Conservation (phyloP, 768 basidiomycete genomes). For the Russula virescens region DNA sequence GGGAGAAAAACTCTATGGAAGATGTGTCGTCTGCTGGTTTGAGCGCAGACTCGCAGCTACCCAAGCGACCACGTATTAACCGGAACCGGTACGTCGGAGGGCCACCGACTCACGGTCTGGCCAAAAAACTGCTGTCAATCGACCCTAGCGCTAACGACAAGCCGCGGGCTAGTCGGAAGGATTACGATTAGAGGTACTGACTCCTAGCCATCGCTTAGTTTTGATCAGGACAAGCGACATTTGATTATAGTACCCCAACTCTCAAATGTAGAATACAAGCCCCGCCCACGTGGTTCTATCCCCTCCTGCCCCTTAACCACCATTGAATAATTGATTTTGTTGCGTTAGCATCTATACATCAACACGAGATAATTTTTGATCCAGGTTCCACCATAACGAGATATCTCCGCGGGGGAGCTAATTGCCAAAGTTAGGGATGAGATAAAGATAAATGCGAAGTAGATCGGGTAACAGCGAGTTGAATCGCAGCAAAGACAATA, state of each 20-base stretch:
- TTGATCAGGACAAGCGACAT: not conserved
- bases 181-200: constrained; percentile 31
- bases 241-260: constrained; percentile 6
- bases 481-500: constrained; percentile 36
- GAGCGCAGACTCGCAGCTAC: constrained; percentile 40
- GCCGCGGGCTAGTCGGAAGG: constrained; percentile 47
- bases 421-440: constrained; percentile 22
- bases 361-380: constrained; percentile 6
- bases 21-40: constrained; percentile 31
- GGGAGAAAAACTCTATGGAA: constrained; percentile 50
- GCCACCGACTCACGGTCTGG: constrained; percentile 39
- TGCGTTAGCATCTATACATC: constrained; percentile 1
- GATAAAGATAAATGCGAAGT: constrained; percentile 27
- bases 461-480: constrained; percentile 45
- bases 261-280: constrained; percentile 15
- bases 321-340: constrained; percentile 19
- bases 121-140: constrained; percentile 55
- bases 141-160: constrained; percentile 59
- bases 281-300: not conserved
- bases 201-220: not conserved
- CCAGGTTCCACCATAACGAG: not conserved
- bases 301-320: not conserved
- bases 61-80: constrained; percentile 57
- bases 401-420: constrained; percentile 10
- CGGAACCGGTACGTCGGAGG: constrained; percentile 42